Base-by-base conservation (phyloP, 176 grass and related monocot species). In the Bromus sterilis region DNA sequence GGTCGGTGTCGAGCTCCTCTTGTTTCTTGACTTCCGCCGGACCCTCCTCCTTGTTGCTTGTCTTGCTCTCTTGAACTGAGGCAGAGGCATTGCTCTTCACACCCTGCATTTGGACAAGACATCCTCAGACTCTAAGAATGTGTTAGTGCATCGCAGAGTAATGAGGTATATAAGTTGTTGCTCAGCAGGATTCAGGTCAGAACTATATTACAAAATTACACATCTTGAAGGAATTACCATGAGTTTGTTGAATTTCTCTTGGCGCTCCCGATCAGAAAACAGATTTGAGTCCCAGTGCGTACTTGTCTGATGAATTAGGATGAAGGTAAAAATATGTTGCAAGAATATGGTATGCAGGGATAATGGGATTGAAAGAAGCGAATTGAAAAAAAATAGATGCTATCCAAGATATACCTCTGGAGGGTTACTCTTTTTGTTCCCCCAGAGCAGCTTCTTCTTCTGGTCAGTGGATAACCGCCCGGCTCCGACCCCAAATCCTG, bases 161-260 rank as follows among this genome's bases (percentile, higher is more conserved):
- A 69, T n/a, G 11, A 30, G 6, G 35, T 60, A 78, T 31, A 49
- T 69, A 79, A 9, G 29, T 58, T 81, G 39, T 36, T 53, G 31
- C 20, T 70, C 76, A 68, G 60, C 51, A 74, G 69, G 67, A 59
- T 55, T 81, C 14, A 34, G 23, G 32, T 29, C 24, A 16, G 4
- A 37, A 80, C 62, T 83, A 34, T 63, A 65, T 31, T 35, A 25
- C 14, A 49, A 26, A 28, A 58, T 56, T 72, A 15, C 12, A 26
- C 6, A 20, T 41, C 65, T 34, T 48, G 39, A 42, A 77, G 58
- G 75, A 84, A 82, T 91, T 89, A 98, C 96, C 96, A 95, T 98
- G 90, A 98, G 96, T 86, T 93, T 95, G 67, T 98, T 98, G 72
- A 98, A 98, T 78, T 98, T 98, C 79, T 98, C 92, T 79, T 98